Evolutionary conservation across 1,284 basidiomycete genomes (phyloP).

Genomic region (Porodaedalea pini): DNA sequence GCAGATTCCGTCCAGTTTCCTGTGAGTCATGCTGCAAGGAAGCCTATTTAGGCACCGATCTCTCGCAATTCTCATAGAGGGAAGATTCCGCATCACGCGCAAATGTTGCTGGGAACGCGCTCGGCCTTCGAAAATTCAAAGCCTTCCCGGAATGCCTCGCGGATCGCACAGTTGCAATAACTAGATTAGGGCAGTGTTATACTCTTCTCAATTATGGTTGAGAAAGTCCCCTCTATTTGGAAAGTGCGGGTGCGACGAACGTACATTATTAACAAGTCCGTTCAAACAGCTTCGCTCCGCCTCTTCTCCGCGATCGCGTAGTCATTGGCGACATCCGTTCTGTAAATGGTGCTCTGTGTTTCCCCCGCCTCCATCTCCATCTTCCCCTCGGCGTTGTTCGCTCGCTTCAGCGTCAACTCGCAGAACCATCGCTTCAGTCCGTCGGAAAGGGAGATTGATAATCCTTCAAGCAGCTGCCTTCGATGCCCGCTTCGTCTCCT

Average conservation of each 20-base stretch:
- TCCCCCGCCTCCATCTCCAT: neutral
- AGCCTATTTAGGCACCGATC: neutral
- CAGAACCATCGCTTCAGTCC: neutral
- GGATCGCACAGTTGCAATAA: neutral
- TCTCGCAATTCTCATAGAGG: neutral
- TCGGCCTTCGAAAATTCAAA: neutral
- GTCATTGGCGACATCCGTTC: neutral
- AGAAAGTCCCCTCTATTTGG: neutral
- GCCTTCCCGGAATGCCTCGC: conserved; percentile 1
- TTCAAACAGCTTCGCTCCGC: neutral
- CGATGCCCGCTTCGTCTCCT: neutral
- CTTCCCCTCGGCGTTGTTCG: neutral
- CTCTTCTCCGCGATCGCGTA: neutral
- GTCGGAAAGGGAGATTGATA: neutral
- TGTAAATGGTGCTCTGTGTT: neutral
- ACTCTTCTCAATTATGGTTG: neutral
- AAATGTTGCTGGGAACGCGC: neutral
- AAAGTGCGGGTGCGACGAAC: neutral
- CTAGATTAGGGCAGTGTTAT: conserved; percentile 6
- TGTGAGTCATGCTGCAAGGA: conserved; percentile 6
- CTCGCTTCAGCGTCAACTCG: neutral
- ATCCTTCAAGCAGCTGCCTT: neutral
- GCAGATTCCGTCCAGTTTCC: neutral
- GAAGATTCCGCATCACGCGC: neutral
- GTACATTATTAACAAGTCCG: neutral